Base-by-base conservation (phyloP, 257 asterid species). In the Lavandula angustifolia region DNA sequence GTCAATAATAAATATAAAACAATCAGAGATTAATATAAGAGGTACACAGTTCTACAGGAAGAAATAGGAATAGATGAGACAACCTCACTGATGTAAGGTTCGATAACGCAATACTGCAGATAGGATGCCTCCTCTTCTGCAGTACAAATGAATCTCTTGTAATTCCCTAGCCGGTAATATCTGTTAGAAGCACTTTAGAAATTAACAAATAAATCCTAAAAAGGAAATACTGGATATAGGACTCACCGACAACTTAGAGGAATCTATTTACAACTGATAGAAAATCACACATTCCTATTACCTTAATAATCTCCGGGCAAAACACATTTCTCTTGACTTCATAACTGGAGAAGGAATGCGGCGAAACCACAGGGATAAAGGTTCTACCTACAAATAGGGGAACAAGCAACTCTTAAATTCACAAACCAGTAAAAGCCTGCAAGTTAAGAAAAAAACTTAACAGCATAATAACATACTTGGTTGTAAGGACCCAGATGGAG, bases 21-120 rank as follows among this genome's bases (percentile, higher is more conserved):
- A 50, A 32, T 41, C 48, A 8, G 38, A 11, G 17, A 48, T 44
- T 2, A 46, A 35, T 42, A n/a, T 16, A 61, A 34, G 51, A 48
- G 9, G 56, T 44, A 46, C 40, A 32, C 53, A 41, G 46, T 17
- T 58, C 7, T 62, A 51, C 43, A 44, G 11, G 18, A 18, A 57
- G 54, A 69, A 34, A 22, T 57, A 33, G 1, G 44, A 10, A n/a
- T 35, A 35, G 9, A 34, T 33, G 48, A 54, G 62, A 48, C 17
- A 40, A 92, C 98, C 95, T 87, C 89, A 67, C 70, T 81, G 65
- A 92, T 81, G 70, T 79, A 82, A 63, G 98, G 91, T 78, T 92
- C 95, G 29, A 92, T 54, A 73, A 89, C 78, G 80, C 90, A 92
- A 67, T 74, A 89, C 78, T 92, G 97, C 65, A 87, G 82, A 80